Evolutionary conservation across 1,139 yeast species (phyloP).

Genomic region (Geotrichum bryndzae): DNA sequence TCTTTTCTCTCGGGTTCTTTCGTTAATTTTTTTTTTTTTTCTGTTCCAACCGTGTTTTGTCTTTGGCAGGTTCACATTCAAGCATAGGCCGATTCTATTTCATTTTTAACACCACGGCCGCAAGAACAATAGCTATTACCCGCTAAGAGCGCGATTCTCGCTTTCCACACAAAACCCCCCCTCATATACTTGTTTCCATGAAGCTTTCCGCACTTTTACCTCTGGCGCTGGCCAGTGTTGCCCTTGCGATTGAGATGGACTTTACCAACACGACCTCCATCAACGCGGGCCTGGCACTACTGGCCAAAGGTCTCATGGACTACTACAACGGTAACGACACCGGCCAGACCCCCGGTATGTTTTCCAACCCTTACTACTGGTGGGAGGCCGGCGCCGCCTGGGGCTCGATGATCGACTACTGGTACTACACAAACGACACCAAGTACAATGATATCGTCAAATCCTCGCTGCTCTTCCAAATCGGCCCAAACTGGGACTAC

Average conservation of each 20-base stretch:
- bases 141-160: neutral
- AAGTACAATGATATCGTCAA: constrained; percentile 52
- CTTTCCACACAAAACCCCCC: neutral
- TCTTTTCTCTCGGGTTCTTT: neutral
- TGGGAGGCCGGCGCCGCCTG: constrained; percentile 92
- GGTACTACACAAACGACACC: constrained; percentile 56
- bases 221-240: neutral
- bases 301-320: constrained; percentile 61
- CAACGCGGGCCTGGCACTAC: constrained; percentile 45
- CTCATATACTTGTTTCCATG: neutral
- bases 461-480: constrained; percentile 57
- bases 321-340: constrained; percentile 57
- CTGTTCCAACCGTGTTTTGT: neutral
- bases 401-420: constrained; percentile 70
- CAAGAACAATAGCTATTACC: neutral
- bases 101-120: neutral
- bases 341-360: constrained; percentile 65
- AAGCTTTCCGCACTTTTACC: neutral
- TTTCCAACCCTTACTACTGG: constrained; percentile 77
- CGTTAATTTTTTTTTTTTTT: neutral
- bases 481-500: constrained; percentile 60
- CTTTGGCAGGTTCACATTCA: neutral
- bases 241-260: constrained; percentile 18
- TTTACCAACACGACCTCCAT: constrained; percentile 4
- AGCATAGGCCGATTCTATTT: neutral